Base-by-base conservation (phyloP, 495 filamentous ascomycete genomes). In the Oleoguttula mirabilis region DNA sequence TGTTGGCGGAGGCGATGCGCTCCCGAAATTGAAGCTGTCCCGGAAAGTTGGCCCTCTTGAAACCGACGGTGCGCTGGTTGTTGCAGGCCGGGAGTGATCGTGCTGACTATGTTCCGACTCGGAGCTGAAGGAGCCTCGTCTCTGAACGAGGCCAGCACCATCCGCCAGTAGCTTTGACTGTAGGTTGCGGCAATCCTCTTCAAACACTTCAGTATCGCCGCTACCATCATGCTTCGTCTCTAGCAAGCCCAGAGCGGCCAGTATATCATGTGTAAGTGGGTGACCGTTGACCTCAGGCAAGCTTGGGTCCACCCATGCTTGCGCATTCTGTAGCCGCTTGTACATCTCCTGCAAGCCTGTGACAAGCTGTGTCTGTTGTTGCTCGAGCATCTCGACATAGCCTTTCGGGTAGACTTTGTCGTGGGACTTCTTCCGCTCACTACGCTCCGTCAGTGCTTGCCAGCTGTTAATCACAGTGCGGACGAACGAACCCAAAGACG, bases 371-470 rank as follows among this genome's bases (percentile, higher is more conserved):
- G 58, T 53, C 60, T 79, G 76, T 62, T 81, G 76, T 48, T 78
- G 73, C 48, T 81, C 77, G n/a, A 81, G 70, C 71, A 80, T 77
- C 51, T 81, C 77, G 24, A 79, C 76, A 45, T 79, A 80, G 53
- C 62, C 62, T 52, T 65, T 65, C 20, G 62, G 62, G 49, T 65
- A 60, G 10, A 65, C 59, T 39, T 65, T 65, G 51, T 65, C 62
- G 35, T 65, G 62, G n/a, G 51, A 52, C 54, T 63, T 63, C 52
- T 63, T 65, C 36, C 60, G 38, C 39, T 63, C 60, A 14, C 62
- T 52, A 23, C 7, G 15, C 17, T 1, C 2, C 12, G 30, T 34
- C 12, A 33, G 12, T 14, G n/a, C n/a, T n/a, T n/a, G n/a, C n/a
- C n/a, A n/a, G n/a, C n/a, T n/a, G n/a, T n/a, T n/a, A n/a, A n/a